Conservation (phyloP, 1,139 yeast genomes). For the Yamadazyma atmosphaerica region DNA sequence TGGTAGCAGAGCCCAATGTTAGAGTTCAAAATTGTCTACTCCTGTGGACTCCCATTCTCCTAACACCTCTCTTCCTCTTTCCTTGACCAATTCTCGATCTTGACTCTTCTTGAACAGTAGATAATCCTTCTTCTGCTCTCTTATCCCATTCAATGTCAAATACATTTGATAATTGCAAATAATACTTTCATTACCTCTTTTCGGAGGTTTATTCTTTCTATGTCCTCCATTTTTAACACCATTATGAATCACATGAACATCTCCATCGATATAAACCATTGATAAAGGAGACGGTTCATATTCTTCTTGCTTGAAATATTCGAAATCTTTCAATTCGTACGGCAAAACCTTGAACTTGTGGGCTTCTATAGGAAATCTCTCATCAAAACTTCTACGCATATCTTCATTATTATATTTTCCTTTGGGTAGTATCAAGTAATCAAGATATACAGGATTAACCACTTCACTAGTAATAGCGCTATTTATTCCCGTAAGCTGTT, state of each 20-base stretch:
- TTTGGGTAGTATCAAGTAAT: constrained; percentile 54
- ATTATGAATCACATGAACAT: constrained; percentile 47
- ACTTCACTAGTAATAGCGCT: constrained; percentile 49
- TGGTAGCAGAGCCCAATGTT: too few species aligned
- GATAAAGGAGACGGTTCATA: constrained; percentile 38
- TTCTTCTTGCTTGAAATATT: constrained; percentile 23
- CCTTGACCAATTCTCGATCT: constrained; percentile 25
- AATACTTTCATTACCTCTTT: constrained; percentile 45
- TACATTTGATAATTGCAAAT: constrained; percentile 34
- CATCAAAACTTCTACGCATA: constrained; percentile 53
- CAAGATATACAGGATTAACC: constrained; percentile 44
- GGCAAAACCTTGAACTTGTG: constrained; percentile 22
- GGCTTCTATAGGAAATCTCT: constrained; percentile 25
- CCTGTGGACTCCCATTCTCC: constrained; percentile 34
- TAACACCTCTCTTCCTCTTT: constrained; percentile 20
- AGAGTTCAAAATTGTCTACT: constrained; percentile 31
- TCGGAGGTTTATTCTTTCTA: constrained; percentile 44
- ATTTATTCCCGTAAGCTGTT: constrained; percentile 63
- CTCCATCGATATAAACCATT: constrained; percentile 30
- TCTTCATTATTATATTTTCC: constrained; percentile 29
- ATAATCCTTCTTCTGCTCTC: constrained; percentile 19
- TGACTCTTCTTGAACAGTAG: constrained; percentile 27
- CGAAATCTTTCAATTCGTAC: constrained; percentile 25
- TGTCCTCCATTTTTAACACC: constrained; percentile 56
- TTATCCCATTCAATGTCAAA: constrained; percentile 13